Evolutionary conservation across 305 asterid species (phyloP).

Genomic region (Rubia occidens): DNA sequence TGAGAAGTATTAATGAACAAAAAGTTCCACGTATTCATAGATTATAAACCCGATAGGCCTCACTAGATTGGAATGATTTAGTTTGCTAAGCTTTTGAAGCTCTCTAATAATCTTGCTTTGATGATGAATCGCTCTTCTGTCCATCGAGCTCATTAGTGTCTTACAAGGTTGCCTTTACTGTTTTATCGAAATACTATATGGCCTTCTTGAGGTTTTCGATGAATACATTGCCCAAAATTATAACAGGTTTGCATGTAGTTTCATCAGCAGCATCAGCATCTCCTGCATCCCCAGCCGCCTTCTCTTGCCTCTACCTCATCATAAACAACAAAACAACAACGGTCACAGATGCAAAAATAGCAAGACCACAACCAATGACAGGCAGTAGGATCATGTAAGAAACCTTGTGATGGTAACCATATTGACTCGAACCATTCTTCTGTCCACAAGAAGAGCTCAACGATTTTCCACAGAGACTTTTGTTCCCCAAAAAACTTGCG

Average conservation of each 20-base stretch:
- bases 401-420: constrained; percentile 60
- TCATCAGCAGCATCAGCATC: constrained; percentile 31
- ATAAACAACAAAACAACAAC: constrained; percentile 69
- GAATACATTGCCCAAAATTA: constrained; percentile 72
- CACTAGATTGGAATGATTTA: constrained; percentile 67
- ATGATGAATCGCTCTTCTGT: constrained; percentile 55
- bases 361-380: constrained; percentile 83
- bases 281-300: constrained; percentile 42
- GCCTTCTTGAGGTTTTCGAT: constrained; percentile 79
- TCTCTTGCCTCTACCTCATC: constrained; percentile 90
- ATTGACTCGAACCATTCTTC: constrained; percentile 27
- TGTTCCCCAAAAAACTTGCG: constrained; percentile 70
- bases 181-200: constrained; percentile 73
- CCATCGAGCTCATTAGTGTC: constrained; percentile 77
- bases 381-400: constrained; percentile 69
- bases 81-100: constrained; percentile 76
- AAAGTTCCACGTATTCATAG: constrained; percentile 64
- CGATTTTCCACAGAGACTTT: constrained; percentile 86
- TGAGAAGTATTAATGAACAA: constrained; percentile 50
- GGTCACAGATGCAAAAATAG: constrained; percentile 68
- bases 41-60: constrained; percentile 75
- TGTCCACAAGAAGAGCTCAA: constrained; percentile 50
- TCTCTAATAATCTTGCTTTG: constrained; percentile 83
- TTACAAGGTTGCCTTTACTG: constrained; percentile 61
- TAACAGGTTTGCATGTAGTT: constrained; percentile 38